Percentiles rank a stretch among this genome's conserved stretches.
phyloP scores from a whole-genome alignment of 2,329 filamentous ascomycete genomes.

The Monosporascus sp. region DNA sequence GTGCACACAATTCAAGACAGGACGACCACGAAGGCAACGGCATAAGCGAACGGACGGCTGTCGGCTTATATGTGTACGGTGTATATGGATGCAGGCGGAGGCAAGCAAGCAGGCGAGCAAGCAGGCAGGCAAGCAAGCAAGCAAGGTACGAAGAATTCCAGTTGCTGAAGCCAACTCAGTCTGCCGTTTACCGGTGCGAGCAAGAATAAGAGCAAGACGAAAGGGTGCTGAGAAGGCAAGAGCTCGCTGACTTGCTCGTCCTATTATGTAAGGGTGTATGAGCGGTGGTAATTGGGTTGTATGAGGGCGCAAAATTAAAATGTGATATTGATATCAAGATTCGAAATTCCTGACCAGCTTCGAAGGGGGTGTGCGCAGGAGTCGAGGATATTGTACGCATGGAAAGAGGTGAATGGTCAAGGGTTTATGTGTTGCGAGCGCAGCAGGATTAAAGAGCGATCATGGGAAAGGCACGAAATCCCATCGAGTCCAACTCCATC shows the following conservation, averaged over 20 bases:
- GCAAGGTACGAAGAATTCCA: not conserved
- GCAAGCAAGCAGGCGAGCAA: not conserved
- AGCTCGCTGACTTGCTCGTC: no score
- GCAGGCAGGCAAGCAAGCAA: not conserved
- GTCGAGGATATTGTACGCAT: not conserved
- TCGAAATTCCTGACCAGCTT: not conserved
- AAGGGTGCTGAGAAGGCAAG: not conserved
- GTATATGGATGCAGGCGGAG: not conserved
- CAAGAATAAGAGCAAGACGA: not conserved
- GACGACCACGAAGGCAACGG: not conserved
- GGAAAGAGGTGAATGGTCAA: not conserved
- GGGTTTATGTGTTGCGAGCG: not conserved
- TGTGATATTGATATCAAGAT: not conserved
- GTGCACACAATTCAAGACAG: not conserved
- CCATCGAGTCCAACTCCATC: slow-evolving; percentile 22
- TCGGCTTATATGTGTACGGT: not conserved
- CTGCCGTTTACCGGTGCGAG: not conserved
- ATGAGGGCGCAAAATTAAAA: no score
- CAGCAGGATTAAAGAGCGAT: slow-evolving; percentile 22
- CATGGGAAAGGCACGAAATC: slow-evolving; percentile 29
- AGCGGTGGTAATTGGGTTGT: no score
- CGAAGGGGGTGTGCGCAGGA: not conserved
- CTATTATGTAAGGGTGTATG: no score
- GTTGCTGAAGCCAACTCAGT: not conserved
- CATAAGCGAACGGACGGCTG: not conserved